Percentiles rank a stretch among this genome's conserved stretches.
Conservation (phyloP, 1,284 basidiomycete genomes). For the Calocybe gambosa region DNA sequence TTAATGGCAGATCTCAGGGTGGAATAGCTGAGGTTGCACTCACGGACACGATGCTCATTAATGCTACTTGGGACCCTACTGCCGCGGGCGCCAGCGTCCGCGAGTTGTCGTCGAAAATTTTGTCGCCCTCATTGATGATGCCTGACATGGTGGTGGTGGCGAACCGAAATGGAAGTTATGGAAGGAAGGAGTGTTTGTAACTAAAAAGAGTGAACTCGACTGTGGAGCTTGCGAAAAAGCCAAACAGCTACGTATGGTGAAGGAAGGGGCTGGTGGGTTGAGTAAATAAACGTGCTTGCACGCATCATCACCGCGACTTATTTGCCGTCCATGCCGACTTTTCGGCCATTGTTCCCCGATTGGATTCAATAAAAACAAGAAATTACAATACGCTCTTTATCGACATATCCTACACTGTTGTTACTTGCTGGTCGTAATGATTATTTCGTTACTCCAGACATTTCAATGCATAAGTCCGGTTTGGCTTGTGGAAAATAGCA, state of each 20-base stretch:
- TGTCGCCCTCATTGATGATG: conserved; percentile 31
- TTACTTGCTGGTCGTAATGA: too few species aligned
- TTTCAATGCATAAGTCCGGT: too few species aligned
- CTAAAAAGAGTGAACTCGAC: conserved; percentile 9
- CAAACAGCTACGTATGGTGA: conserved; percentile 4
- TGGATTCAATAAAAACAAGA: too few species aligned
- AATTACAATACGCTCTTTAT: too few species aligned
- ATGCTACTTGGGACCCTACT: conserved; percentile 74
- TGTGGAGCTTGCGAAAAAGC: conserved; percentile 5
- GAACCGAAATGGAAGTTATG: conserved; percentile 3
- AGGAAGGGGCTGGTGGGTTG: conserved; percentile 1
- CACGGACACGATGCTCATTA: conserved; percentile 68
- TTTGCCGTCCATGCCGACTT: conserved; percentile 7
- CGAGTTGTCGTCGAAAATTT: conserved; percentile 40
- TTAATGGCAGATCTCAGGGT: conserved; percentile 1
- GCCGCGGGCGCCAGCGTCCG: conserved; percentile 72
- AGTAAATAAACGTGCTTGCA: conserved; percentile 12
- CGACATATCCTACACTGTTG: too few species aligned
- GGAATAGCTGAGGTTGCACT: conserved; percentile 21
- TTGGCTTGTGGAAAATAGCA: too few species aligned
- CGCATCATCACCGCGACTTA: conserved; percentile 4
- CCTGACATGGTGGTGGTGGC: conserved; percentile 27
- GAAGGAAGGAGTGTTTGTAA: conserved; percentile 6
- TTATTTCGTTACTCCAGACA: too few species aligned
- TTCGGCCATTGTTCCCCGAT: conserved; percentile 11